A percentile compares a stretch with the other conserved stretches of the same genome.
Conservation (phyloP, 2,329 filamentous ascomycete species). For the Fusarium tupiense region DNA sequence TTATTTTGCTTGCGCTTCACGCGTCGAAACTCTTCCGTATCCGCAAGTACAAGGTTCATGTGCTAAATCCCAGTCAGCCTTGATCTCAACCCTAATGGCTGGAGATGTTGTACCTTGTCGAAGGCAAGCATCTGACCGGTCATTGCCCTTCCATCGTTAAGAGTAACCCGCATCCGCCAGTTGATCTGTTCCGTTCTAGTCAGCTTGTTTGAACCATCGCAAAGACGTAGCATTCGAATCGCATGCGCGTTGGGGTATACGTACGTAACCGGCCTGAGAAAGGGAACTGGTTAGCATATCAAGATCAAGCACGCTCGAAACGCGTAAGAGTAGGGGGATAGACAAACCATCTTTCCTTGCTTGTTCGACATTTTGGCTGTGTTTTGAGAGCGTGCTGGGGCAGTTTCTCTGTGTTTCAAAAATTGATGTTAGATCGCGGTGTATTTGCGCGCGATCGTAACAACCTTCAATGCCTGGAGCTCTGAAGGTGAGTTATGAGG, state of each 20-base stretch:
- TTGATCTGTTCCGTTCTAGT: slow-evolving; percentile 76
- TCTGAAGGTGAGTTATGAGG: slow-evolving; percentile 53
- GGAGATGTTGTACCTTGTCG: slow-evolving; percentile 76
- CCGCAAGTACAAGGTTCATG: slow-evolving; percentile 98
- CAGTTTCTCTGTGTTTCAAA: slow-evolving; percentile 53
- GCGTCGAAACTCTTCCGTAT: slow-evolving; percentile 96
- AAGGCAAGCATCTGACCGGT: slow-evolving; percentile 98
- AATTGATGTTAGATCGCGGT: slow-evolving; percentile 53
- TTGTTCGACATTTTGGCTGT: slow-evolving; percentile 68
- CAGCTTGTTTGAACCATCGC: slow-evolving; percentile 8
- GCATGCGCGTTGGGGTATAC: slow-evolving; percentile 49
- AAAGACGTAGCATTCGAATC: background rate
- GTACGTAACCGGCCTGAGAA: slow-evolving; percentile 75
- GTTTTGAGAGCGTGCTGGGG: slow-evolving; percentile 44
- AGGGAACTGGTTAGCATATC: slow-evolving; percentile 68
- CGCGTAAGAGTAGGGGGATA: slow-evolving; percentile 35
- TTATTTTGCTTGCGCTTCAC: slow-evolving; percentile 87
- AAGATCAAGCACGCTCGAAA: slow-evolving; percentile 51
- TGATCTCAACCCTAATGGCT: background rate
- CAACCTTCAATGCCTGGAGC: slow-evolving; percentile 57
- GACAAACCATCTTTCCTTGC: slow-evolving; percentile 98
- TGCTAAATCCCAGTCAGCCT: slow-evolving; percentile 66
- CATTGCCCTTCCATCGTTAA: slow-evolving; percentile 96
- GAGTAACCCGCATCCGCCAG: slow-evolving; percentile 97
- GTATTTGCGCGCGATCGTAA: slow-evolving; percentile 52